A percentile compares a stretch with the other conserved stretches of the same genome.
phyloP scores from a whole-genome alignment of 306 rosid genomes.

The Sophora flavescens region DNA sequence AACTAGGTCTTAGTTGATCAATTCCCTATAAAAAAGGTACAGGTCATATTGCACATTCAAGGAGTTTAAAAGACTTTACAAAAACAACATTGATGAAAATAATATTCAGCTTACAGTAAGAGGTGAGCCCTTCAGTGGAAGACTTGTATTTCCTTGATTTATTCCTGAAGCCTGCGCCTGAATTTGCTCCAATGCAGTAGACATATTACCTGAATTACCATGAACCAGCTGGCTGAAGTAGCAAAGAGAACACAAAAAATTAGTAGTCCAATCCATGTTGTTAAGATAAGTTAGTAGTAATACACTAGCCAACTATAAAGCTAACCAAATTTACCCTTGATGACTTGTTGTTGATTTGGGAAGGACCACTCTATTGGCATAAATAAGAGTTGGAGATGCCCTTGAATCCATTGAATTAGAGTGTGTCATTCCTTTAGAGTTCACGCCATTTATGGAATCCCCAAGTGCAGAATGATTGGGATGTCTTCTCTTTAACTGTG shows the following conservation, averaged over 20 bases:
- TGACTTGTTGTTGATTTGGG: slow-evolving; percentile 77
- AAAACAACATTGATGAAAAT: too few species aligned
- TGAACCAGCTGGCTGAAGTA: slow-evolving; percentile 76
- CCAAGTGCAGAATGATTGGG: slow-evolving; percentile 72
- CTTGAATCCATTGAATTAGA: slow-evolving; percentile 81
- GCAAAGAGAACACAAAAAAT: slow-evolving; percentile 44
- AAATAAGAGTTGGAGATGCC: slow-evolving; percentile 71
- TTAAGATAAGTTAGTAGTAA: slow-evolving; percentile 37
- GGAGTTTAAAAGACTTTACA: slow-evolving; percentile 23
- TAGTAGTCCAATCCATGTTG: slow-evolving; percentile 28
- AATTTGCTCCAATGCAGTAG: slow-evolving; percentile 78
- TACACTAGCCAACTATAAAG: slow-evolving; percentile 24
- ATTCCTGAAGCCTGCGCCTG: slow-evolving; percentile 79
- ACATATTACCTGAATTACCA: slow-evolving; percentile 78
- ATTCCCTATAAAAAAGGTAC: slow-evolving; percentile 67
- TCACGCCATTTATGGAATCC: slow-evolving; percentile 71
- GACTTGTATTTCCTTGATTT: slow-evolving; percentile 59
- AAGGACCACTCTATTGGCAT: slow-evolving; percentile 79
- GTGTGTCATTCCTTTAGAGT: slow-evolving; percentile 86
- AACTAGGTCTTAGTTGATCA: slow-evolving; percentile 81
- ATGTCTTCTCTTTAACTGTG: slow-evolving; percentile 81
- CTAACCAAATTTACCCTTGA: slow-evolving; percentile 67
- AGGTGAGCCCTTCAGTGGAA: too few species aligned
- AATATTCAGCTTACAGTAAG: too few species aligned
- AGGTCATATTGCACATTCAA: slow-evolving; percentile 39